A percentile compares a stretch with the other conserved stretches of the same genome.
Evolutionary conservation across 78 protist species (phyloP).

Genomic region (Capsaspora owczarzaki): DNA sequence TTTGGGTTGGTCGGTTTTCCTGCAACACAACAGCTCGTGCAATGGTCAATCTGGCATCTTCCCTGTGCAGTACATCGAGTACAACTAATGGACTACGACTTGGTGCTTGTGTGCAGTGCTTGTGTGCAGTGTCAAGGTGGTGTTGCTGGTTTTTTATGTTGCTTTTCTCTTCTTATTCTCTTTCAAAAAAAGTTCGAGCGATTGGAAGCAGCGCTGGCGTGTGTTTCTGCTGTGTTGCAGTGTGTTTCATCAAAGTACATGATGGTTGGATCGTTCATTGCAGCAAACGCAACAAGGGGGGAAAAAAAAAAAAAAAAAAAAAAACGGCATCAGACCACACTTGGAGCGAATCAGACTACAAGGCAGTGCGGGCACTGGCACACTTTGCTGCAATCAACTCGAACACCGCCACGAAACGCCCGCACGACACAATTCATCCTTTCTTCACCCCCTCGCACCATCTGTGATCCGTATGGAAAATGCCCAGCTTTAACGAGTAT

Average conservation of each 20-base stretch:
- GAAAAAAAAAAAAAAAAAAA: too few species aligned
- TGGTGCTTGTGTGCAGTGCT: too few species aligned
- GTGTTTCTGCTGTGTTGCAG: neutral
- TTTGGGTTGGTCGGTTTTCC: too few species aligned
- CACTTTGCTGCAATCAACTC: neutral
- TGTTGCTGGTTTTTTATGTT: neutral
- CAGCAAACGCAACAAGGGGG: neutral
- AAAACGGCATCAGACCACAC: neutral
- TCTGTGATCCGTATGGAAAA: too few species aligned
- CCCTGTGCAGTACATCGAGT: slow-evolving; percentile 2
- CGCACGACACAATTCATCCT: neutral
- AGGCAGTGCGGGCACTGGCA: too few species aligned
- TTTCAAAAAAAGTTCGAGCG: too few species aligned
- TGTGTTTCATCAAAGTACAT: neutral
- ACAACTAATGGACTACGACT: too few species aligned
- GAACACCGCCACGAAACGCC: neutral
- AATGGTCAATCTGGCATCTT: neutral
- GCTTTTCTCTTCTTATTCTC: neutral
- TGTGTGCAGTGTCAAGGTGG: too few species aligned
- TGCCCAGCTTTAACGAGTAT: too few species aligned
- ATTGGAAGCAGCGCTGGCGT: too few species aligned
- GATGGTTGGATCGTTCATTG: neutral
- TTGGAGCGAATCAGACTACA: neutral
- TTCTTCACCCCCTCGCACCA: neutral
- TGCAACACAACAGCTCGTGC: too few species aligned